Evolutionary conservation across 768 basidiomycete species (phyloP), one percentile per base, ranked within the genome.

Genomic region (Phlebiopsis flavidoalba): DNA sequence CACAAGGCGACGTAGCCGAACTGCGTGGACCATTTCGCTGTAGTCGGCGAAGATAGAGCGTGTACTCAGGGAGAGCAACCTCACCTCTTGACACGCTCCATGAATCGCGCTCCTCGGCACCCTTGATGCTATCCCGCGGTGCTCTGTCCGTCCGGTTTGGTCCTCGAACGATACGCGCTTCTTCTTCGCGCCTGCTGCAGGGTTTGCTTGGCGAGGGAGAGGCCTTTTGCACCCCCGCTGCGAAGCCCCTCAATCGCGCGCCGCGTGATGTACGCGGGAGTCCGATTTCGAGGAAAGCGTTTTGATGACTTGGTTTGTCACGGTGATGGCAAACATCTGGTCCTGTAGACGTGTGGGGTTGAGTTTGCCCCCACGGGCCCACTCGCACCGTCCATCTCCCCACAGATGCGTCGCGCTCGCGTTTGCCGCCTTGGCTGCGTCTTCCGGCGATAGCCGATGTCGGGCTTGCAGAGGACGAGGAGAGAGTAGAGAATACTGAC

Each of bases 11-110:
- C 86, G 70, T 96, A 95, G 0, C 96, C 95, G 71, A 96, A 97
- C 68, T 95, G 93, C 8, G 90, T 89, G 15, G n/a, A 91, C 91
- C 95, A 99, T 98, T 76, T 99, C 97, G 67, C 85, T 86, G 73
- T 96, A 99, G 74, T 98, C 96, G 56, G 78, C 83, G 67, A 93
- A 95, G 6, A n/a, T n/a, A n/a, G n/a, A 89, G 76, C 37, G 86
- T 82, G 67, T 95, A 95, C 43, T 86, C 86, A 0, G 95, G 91
- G 52, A 95, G 77, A 24, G 83, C 82, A 6, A 88, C 87, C 75
- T 98, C 88, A n/a, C 53, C 76, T 76, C 60, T 93, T 78, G 24
- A 97, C 88, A 51, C 80, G 75, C 66, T 92, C 89, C 70, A 99
- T 73, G 69, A 94, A 95, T 81, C 82, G 47, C 87, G 78, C 70